Conservation (phyloP, 164 flowering plant genomes). For the Liquidambar formosana region DNA sequence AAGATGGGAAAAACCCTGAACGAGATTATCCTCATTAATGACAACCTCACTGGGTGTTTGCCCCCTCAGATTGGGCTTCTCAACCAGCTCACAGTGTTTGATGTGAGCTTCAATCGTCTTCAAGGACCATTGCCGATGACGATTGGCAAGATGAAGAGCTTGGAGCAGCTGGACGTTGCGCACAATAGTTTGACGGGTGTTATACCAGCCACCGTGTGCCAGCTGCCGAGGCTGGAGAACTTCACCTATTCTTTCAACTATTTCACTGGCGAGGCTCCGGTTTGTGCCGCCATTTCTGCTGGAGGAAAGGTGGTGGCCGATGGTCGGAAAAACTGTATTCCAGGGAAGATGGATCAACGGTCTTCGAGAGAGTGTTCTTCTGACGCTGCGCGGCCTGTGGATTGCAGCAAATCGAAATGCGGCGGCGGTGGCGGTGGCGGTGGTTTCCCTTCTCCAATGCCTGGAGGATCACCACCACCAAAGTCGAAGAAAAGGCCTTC, state of each 20-base stretch:
- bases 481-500: too few species aligned
- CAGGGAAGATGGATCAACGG: constrained; percentile 44
- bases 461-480: too few species aligned
- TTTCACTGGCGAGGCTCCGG: constrained; percentile 65
- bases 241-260: constrained; percentile 78
- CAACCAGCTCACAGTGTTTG: constrained; percentile 64
- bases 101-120: constrained; percentile 67
- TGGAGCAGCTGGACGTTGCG: constrained; percentile 79
- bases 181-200: constrained; percentile 67
- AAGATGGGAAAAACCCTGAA: constrained; percentile 67
- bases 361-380: constrained; percentile 52
- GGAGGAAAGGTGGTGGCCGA: constrained; percentile 15
- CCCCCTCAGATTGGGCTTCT: constrained; percentile 63
- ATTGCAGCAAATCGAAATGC: constrained; percentile 53
- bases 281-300: constrained; percentile 21
- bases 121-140: constrained; percentile 53
- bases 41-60: constrained; percentile 64
- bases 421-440: background rate
- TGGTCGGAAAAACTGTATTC: constrained; percentile 57
- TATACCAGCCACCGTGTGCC: constrained; percentile 55
- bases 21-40: constrained; percentile 74
- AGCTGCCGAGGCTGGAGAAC: constrained; percentile 57
- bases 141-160: constrained; percentile 51
- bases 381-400: constrained; percentile 43
- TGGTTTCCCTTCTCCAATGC: too few species aligned